phyloP scores from a whole-genome alignment of 257 asterid species.

The Orobanche coerulescens region DNA sequence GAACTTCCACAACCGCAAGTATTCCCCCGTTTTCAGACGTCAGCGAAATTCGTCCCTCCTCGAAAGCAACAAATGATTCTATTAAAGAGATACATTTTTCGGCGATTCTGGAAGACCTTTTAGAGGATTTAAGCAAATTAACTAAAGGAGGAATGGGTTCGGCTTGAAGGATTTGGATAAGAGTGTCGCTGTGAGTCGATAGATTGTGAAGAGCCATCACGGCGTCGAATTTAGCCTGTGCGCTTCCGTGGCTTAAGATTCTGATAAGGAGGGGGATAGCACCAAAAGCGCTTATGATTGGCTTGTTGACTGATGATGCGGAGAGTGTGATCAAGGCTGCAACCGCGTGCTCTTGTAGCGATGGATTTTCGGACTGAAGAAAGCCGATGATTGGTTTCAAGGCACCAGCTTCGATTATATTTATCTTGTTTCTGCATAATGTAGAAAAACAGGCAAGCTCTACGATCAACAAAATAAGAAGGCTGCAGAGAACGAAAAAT shows the following conservation, averaged over 20 bases:
- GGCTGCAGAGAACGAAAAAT: neutral
- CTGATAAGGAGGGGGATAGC: slow-evolving; percentile 79
- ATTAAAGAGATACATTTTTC: slow-evolving; percentile 73
- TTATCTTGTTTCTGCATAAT: slow-evolving; percentile 71
- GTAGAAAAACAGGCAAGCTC: neutral
- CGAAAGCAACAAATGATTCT: slow-evolving; percentile 58
- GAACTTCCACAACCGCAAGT: slow-evolving; percentile 81
- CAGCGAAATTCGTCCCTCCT: slow-evolving; percentile 63
- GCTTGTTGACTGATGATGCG: slow-evolving; percentile 79
- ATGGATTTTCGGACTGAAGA: slow-evolving; percentile 51
- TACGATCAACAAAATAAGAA: neutral
- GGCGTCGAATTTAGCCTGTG: slow-evolving; percentile 73
- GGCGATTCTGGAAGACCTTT: slow-evolving; percentile 57
- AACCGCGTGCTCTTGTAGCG: slow-evolving; percentile 72
- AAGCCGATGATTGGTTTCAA: slow-evolving; percentile 61
- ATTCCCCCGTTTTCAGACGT: slow-evolving; percentile 83
- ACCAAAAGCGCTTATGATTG: slow-evolving; percentile 67
- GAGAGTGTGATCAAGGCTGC: slow-evolving; percentile 85
- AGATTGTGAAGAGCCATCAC: slow-evolving; percentile 89
- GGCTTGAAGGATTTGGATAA: slow-evolving; percentile 42
- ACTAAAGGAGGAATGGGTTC: slow-evolving; percentile 64
- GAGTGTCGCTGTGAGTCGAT: slow-evolving; percentile 54
- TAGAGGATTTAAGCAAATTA: slow-evolving; percentile 54
- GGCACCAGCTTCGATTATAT: slow-evolving; percentile 71
- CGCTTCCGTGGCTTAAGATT: slow-evolving; percentile 38